Percentiles rank a stretch among this genome's conserved stretches.
Evolutionary conservation across 2,329 filamentous ascomycete genomes (phyloP).

Genomic region (Apiospora arundinis): DNA sequence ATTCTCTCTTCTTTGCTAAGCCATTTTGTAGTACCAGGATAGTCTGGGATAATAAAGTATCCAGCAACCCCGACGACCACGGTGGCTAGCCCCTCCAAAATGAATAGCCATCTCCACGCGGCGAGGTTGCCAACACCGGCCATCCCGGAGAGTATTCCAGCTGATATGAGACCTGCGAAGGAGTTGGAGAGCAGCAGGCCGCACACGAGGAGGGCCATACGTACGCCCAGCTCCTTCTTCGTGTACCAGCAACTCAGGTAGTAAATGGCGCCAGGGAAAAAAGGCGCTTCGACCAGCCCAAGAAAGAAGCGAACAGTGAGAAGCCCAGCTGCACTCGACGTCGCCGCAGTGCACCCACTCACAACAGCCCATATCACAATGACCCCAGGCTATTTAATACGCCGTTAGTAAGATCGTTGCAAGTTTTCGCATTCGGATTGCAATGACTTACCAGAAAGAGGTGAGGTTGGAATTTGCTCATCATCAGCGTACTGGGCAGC

Average conservation of each 20-base stretch:
- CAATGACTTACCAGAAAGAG: neutral
- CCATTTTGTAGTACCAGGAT: conserved; percentile 21
- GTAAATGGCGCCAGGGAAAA: conserved; percentile 48
- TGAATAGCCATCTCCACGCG: conserved; percentile 32
- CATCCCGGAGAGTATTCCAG: conserved; percentile 24
- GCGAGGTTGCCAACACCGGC: conserved; percentile 34
- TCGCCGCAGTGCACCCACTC: conserved; percentile 54
- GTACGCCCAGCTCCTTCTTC: conserved; percentile 19
- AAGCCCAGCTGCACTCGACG: conserved; percentile 46
- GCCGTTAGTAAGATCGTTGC: too few species aligned
- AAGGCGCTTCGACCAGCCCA: conserved; percentile 53
- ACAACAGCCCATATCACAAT: conserved; percentile 53
- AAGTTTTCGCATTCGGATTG: neutral
- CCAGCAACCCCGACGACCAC: conserved; percentile 20
- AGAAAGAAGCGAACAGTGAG: conserved; percentile 52
- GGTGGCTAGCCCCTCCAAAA: conserved; percentile 25
- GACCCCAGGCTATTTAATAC: conserved; percentile 30
- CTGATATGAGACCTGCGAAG: conserved; percentile 25
- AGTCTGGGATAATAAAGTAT: conserved; percentile 22
- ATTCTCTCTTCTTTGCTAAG: conserved; percentile 21
- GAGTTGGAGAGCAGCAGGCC: conserved; percentile 23
- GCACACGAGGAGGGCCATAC: neutral
- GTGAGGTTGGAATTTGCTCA: neutral
- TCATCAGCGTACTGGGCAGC: neutral
- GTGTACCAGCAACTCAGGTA: conserved; percentile 17